These are phyloP conservation scores for Boletellus emodensis DNA, from an alignment of 768 basidiomycete genomes.

Conservation along the genomic window DNA sequence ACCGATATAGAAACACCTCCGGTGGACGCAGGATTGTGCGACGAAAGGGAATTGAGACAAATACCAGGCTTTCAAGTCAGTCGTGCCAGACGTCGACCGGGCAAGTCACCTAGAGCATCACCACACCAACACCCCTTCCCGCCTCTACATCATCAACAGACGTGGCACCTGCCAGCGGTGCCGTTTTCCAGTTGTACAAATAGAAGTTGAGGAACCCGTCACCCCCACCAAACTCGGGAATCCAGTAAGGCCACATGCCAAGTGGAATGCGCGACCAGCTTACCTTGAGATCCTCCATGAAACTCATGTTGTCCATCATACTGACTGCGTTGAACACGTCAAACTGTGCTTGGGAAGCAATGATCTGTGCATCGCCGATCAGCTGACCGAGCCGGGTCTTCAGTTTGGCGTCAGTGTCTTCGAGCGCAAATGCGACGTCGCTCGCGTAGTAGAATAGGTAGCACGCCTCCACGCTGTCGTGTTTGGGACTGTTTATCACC, in stretches of 20 bases:
- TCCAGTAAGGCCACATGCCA: slow-evolving; percentile 3
- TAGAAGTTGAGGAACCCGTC: slow-evolving; percentile 92
- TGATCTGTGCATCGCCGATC: slow-evolving; percentile 72
- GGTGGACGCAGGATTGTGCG: not conserved
- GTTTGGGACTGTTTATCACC: slow-evolving; percentile 72
- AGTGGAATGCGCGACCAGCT: slow-evolving; percentile 11
- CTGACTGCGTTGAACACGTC: slow-evolving; percentile 97
- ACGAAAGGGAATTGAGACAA: not conserved
- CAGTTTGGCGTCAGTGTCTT: slow-evolving; percentile 58
- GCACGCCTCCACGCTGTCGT: slow-evolving; percentile 80
- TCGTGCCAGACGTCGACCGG: not conserved
- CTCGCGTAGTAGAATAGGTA: slow-evolving; percentile 97
- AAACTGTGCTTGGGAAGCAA: slow-evolving; percentile 82
- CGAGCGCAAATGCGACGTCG: slow-evolving; percentile 61
- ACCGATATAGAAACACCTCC: slow-evolving; percentile 2
- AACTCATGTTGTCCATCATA: slow-evolving; percentile 85
- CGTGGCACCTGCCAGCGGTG: slow-evolving; percentile 68
- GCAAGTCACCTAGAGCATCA: slow-evolving; percentile 68
- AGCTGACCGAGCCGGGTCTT: slow-evolving; percentile 69
- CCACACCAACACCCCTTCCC: slow-evolving; percentile 85
- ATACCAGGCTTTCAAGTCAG: not conserved
- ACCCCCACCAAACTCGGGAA: slow-evolving; percentile 78
- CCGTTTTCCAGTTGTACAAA: slow-evolving; percentile 92
- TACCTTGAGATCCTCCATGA: slow-evolving; percentile 84
- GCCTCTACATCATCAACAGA: slow-evolving; percentile 45